Conservation (phyloP, 257 asterid genomes). For the Eucommia ulmoides region DNA sequence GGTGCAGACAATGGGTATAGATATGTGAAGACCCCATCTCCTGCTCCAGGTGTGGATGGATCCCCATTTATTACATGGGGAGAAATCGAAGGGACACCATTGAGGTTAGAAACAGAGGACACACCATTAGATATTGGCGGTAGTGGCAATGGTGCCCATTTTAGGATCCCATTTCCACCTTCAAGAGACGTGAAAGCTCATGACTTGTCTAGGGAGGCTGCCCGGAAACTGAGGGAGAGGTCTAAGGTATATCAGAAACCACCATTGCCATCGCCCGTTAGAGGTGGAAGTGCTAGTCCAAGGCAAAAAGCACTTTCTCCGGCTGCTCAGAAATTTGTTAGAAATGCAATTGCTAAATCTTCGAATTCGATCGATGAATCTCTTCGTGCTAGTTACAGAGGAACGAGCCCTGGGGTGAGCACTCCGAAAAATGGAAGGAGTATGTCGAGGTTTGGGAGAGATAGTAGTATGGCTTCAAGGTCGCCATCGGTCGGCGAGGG, state of each 20-base stretch:
- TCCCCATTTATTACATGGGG: slow-evolving; percentile 96
- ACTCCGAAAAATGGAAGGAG: slow-evolving; percentile 91
- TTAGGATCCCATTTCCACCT: slow-evolving; percentile 79
- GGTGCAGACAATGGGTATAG: slow-evolving; percentile 83
- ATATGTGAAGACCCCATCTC: slow-evolving; percentile 91
- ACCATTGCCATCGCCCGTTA: slow-evolving; percentile 74
- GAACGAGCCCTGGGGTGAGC: slow-evolving; percentile 61
- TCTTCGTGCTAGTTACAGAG: slow-evolving; percentile 86
- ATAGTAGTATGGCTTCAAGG: slow-evolving; percentile 35
- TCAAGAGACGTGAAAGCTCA: slow-evolving; percentile 82
- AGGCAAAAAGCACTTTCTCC: slow-evolving; percentile 44
- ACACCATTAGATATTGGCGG: slow-evolving; percentile 93
- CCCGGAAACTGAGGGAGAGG: slow-evolving; percentile 77
- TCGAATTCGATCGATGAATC: slow-evolving; percentile 74
- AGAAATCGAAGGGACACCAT: slow-evolving; percentile 90
- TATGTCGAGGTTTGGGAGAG: slow-evolving; percentile 76
- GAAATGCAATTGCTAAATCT: slow-evolving; percentile 79
- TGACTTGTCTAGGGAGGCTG: slow-evolving; percentile 86
- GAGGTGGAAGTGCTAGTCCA: slow-evolving; percentile 94
- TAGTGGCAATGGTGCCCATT: slow-evolving; percentile 72
- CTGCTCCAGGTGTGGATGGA: slow-evolving; percentile 83
- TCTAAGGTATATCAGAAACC: slow-evolving; percentile 88
- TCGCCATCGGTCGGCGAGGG: slow-evolving; percentile 68
- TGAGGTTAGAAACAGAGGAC: slow-evolving; percentile 87
- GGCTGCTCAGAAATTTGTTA: slow-evolving; percentile 91